Percentiles rank a stretch among this genome's conserved stretches.
Evolutionary conservation across 306 rosid species (phyloP).

Genomic region (Lathyrus tuberosus): DNA sequence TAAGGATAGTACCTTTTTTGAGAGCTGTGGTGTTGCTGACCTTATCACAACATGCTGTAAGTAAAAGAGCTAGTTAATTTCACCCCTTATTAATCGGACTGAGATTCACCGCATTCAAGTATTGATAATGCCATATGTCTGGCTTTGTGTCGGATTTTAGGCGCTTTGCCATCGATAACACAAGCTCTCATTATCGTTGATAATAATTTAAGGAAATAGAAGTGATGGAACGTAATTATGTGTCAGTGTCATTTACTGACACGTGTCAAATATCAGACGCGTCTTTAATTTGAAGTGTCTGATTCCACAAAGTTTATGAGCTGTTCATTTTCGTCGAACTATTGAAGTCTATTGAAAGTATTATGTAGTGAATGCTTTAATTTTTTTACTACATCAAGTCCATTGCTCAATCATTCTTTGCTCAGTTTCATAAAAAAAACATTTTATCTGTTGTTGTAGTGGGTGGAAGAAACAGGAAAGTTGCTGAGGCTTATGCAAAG

Average conservation of each 20-base stretch:
- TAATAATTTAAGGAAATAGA: no score
- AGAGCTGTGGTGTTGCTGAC: constrained; percentile 99
- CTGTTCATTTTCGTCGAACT: no score
- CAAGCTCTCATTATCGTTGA: no score
- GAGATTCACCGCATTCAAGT: neutral
- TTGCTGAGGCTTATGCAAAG: constrained; percentile 92
- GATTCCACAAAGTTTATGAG: no score
- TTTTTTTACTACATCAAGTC: neutral
- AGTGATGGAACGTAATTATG: neutral
- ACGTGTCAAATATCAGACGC: neutral
- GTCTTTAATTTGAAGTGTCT: neutral
- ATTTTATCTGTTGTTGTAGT: constrained; percentile 54
- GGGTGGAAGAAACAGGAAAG: constrained; percentile 98
- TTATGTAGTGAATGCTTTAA: neutral
- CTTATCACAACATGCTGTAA: constrained; percentile 97
- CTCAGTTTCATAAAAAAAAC: neutral
- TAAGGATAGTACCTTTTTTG: constrained; percentile 90
- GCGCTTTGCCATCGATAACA: no score
- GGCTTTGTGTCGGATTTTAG: no score
- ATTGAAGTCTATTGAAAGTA: no score
- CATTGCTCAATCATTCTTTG: neutral
- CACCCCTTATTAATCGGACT: neutral
- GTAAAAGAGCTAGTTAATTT: constrained; percentile 51
- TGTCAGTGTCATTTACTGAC: neutral
- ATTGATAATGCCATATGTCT: no score